Percentiles rank a stretch among this genome's conserved stretches.
These are phyloP conservation scores for Podila clonocystis DNA, from an alignment of 192 early-diverging fungal genomes.

Conservation along the genomic window DNA sequence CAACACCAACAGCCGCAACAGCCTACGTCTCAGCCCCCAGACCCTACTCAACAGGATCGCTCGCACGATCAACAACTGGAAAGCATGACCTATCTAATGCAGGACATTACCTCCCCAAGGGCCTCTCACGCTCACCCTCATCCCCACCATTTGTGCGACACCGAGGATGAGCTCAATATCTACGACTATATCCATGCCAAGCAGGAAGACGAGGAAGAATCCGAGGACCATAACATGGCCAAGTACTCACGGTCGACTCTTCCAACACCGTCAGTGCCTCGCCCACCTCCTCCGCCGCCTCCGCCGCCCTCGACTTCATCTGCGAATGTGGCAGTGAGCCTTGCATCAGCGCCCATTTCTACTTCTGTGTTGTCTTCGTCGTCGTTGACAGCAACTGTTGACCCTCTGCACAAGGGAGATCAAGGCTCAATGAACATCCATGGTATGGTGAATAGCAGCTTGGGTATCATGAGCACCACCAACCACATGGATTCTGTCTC, in stretches of 20 bases:
- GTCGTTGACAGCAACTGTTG: background rate
- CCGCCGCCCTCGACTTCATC: slow-evolving; percentile 1
- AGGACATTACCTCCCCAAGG: slow-evolving; percentile 13
- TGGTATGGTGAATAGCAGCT: background rate
- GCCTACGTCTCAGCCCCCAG: background rate
- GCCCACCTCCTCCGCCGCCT: slow-evolving; percentile 9
- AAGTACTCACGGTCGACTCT: slow-evolving; percentile 9
- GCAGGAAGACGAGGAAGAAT: slow-evolving; percentile 39
- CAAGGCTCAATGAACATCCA: background rate
- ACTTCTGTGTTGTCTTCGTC: background rate
- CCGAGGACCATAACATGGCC: slow-evolving; percentile 12
- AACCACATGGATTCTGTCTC: slow-evolving; percentile 6
- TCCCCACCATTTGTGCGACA: background rate
- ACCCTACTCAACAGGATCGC: background rate
- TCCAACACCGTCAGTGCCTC: background rate
- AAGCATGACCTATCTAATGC: slow-evolving; percentile 34
- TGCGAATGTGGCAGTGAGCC: slow-evolving; percentile 2
- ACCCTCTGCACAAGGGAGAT: background rate
- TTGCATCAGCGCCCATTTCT: background rate
- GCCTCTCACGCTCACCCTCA: background rate
- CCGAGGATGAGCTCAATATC: slow-evolving; percentile 45
- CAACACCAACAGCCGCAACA: slow-evolving; percentile 10
- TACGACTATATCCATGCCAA: slow-evolving; percentile 50
- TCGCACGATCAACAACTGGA: slow-evolving; percentile 7
- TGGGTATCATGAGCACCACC: slow-evolving; percentile 17